Base-by-base conservation (phyloP, 106 monocot species). In the Allium sativum region DNA sequence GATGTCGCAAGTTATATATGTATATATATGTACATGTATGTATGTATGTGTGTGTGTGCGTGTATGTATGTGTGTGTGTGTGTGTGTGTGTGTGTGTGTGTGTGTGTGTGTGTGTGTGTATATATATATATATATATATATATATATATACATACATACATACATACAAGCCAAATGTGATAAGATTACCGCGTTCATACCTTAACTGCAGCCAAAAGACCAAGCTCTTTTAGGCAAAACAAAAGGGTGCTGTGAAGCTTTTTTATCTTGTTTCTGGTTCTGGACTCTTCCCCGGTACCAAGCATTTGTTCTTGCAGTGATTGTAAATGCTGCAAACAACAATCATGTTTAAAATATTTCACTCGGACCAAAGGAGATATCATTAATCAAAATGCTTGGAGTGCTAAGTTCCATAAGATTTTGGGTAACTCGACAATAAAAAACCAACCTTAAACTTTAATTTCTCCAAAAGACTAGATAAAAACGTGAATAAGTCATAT, bases 141-240 rank as follows among this genome's bases (percentile, higher is more conserved):
- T n/a, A n/a, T n/a, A n/a, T n/a, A n/a, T n/a, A n/a, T n/a, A n/a
- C n/a, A n/a, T n/a, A n/a, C n/a, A n/a, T n/a, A n/a, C n/a, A n/a
- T n/a, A n/a, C n/a, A n/a, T n/a, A n/a, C n/a, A n/a, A n/a, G n/a
- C n/a, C 44, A 45, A 44, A 15, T 50, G 6, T 12, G 11, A 50
- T 15, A 16, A 45, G 0, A 42, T 44, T 7, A 18, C 45, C 3
- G 11, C 13, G 22, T 31, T 3, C 18, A 48, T 59, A 87, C 87
- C 79, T 79, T 87, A 18, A 45, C 48, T 13, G 83, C 73, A 44
- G 69, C 48, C 79, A 82, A 83, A 43, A 79, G 3, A 10, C 87
- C 87, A 4, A 87, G 64, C 42, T 87, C 72, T 48, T 17, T 48
- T 40, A 87, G 18, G 63, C 87, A 87, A 68, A 73, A 87, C 21